These are phyloP conservation scores for Phaeosphaeria sp. DNA, from an alignment of 2,329 filamentous ascomycete species.

Conservation along the genomic window DNA sequence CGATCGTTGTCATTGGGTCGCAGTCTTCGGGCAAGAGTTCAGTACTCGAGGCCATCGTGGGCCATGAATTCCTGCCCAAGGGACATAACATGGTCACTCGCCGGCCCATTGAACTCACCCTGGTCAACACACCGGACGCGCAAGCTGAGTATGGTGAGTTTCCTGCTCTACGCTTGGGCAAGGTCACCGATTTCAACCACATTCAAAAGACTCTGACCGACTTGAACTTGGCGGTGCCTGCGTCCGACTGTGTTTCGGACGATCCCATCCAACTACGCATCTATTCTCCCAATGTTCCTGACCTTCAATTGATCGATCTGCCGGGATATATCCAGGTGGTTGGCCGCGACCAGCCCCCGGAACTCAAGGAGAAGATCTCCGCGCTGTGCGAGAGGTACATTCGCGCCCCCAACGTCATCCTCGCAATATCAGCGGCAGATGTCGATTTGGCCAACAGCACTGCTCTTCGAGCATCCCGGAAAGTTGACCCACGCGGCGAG, in stretches of 20 bases:
- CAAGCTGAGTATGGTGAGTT: conserved; percentile 95
- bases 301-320: conserved; percentile 93
- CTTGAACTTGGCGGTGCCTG: conserved; percentile 90
- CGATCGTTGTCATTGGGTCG: conserved; percentile 98
- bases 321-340: conserved; percentile 98
- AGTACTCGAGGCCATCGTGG: conserved; percentile 94
- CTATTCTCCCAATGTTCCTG: conserved; percentile 92
- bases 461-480: conserved; percentile 83
- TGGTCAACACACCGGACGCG: conserved; percentile 91
- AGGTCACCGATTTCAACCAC: conserved; percentile 87
- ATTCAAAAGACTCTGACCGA: conserved; percentile 95
- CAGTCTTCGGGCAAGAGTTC: conserved; percentile 99
- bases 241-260: conserved; percentile 90
- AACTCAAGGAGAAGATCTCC: conserved; percentile 93
- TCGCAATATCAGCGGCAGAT: conserved; percentile 96
- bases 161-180: conserved; percentile 85
- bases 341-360: conserved; percentile 84
- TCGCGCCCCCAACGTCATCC: conserved; percentile 90
- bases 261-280: conserved; percentile 96
- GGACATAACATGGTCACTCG: conserved; percentile 99
- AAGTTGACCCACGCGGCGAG: conserved; percentile 93
- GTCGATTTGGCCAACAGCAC: conserved; percentile 97
- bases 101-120: conserved; percentile 91
- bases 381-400: conserved; percentile 99
- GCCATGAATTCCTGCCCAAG: conserved; percentile 96